Evolutionary conservation across 352 stramenopile genomes (phyloP).

Genomic region (Phytophthora pinifolia): DNA sequence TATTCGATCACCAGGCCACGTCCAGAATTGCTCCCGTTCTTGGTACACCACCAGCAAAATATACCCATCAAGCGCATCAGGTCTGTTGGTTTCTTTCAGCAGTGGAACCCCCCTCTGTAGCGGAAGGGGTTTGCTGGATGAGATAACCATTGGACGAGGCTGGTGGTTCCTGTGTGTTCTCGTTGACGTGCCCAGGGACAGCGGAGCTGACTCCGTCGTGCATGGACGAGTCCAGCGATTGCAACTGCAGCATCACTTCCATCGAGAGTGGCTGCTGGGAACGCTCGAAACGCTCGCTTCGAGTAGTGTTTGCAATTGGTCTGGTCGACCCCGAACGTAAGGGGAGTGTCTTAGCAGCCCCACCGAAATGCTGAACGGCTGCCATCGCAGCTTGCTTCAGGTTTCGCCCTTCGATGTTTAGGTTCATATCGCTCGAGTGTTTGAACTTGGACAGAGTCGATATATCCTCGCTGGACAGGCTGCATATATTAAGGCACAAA

Average conservation of each 20-base stretch:
- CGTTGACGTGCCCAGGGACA: not conserved
- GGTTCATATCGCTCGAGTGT: conserved; percentile 53
- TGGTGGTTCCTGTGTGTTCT: conserved; percentile 6
- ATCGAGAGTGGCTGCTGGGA: conserved; percentile 29
- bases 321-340: not conserved
- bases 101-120: conserved; percentile 1
- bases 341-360: conserved; percentile 8
- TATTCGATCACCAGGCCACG: not conserved
- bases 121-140: conserved; percentile 10
- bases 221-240: conserved; percentile 30
- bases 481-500: conserved; percentile 8
- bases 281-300: conserved; percentile 24
- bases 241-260: conserved; percentile 32
- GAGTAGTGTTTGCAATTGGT: not conserved
- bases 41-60: too few species aligned
- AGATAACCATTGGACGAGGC: conserved; percentile 27
- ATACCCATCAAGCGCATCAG: not conserved
- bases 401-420: conserved; percentile 60
- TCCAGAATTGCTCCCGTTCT: not conserved
- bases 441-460: conserved; percentile 61
- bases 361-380: conserved; percentile 41
- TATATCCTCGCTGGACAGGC: conserved; percentile 45
- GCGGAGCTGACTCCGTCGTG: conserved; percentile 16
- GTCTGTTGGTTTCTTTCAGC: conserved; percentile 14
- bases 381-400: conserved; percentile 60